Base-by-base conservation (phyloP, 192 early-diverging fungal species). In the Kappamyces sp. region DNA sequence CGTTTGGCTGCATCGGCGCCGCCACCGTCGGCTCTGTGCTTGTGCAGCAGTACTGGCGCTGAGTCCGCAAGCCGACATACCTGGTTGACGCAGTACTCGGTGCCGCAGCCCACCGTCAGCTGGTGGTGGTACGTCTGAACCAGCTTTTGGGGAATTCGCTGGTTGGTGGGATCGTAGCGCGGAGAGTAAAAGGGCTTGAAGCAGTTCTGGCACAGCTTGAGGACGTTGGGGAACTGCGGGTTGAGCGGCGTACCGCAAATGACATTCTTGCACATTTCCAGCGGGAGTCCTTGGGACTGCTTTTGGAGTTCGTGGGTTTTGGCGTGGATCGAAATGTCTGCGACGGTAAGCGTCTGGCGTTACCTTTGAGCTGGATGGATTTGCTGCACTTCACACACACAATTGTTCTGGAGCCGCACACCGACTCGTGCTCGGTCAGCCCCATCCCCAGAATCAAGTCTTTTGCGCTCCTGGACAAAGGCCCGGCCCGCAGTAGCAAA, bases 361-460 rank as follows among this genome's bases (percentile, higher is more conserved):
- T 49, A 53, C 51, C 51, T 68, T 89, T 91, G 55, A 96, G 77
- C 34, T 79, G 74, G 11, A 93, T 84, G 15, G 76, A 72, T 38
- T 73, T 60, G 2, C 76, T 64, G 64, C 93, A 96, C 62, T 88
- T 87, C 43, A 77, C 74, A 62, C 91, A 96, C 38, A 72, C 63
- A 43, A 93, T 91, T 0, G 91, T 91, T 35, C 93, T 74, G 31
- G 74, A 78, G 14, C 93, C 93, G 64, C 93, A 96, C 39, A 85
- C 84, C 34, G 78, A 77, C 65, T 96, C 93, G 66, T 96, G 93
- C 9, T 68, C 72, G 43, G 64, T 64, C 34, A 91, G 68, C 7
- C 66, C 66, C 39, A 66, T 30, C 29, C 66, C 83, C 7, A 81
- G 65, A 46, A 88, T 66, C 3, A 73, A 51, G 67, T 92, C 91